phyloP scores from a whole-genome alignment of 2,329 filamentous ascomycete species.

The Bipolaris oryzae region DNA sequence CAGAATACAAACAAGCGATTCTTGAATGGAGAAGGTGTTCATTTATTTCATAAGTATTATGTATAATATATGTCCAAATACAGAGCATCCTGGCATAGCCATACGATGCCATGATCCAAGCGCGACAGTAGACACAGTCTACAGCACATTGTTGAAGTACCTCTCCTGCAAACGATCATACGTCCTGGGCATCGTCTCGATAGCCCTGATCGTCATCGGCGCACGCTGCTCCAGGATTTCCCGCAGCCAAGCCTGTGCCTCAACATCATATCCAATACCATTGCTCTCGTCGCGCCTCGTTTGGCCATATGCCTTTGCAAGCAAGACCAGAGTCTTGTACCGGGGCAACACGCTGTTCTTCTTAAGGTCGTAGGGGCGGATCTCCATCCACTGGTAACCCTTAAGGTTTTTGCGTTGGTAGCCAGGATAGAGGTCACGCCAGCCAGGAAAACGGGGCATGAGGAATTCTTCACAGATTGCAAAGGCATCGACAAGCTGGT shows the following conservation, averaged over 20 bases:
- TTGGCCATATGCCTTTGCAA: slow-evolving; percentile 47
- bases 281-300: slow-evolving; percentile 45
- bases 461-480: slow-evolving; percentile 74
- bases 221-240: slow-evolving; percentile 44
- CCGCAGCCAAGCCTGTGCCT: slow-evolving; percentile 27
- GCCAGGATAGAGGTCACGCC: slow-evolving; percentile 52
- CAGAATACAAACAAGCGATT: background rate
- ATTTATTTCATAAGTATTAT: background rate
- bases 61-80: background rate
- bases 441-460: slow-evolving; percentile 80
- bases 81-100: background rate
- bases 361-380: slow-evolving; percentile 35
- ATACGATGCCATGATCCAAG: background rate
- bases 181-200: slow-evolving; percentile 53
- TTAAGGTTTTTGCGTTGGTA: slow-evolving; percentile 29
- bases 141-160: slow-evolving; percentile 27
- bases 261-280: slow-evolving; percentile 32
- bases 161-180: slow-evolving; percentile 40
- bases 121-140: background rate
- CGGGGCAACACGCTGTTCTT: slow-evolving; percentile 44
- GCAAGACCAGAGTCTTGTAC: slow-evolving; percentile 53
- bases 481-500: slow-evolving; percentile 71
- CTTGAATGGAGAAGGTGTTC: background rate
- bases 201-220: slow-evolving; percentile 50
- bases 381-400: slow-evolving; percentile 39